Conservation (phyloP, 176 grass and related monocot species). For the Carex kokanica region DNA sequence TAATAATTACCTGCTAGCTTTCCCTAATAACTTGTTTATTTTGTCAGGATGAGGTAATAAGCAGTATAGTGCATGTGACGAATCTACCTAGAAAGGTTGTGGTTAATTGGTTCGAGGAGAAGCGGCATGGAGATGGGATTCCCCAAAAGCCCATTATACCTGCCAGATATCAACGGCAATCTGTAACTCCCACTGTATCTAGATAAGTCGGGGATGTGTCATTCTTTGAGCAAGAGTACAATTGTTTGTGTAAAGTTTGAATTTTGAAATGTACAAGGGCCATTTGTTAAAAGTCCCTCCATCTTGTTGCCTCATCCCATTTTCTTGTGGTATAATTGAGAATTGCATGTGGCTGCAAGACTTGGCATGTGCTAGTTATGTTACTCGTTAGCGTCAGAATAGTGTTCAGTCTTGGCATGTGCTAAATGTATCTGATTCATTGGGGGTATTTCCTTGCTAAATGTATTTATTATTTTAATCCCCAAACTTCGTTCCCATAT, state of each 20-base stretch:
- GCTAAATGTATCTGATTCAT: background rate
- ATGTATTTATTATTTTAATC: background rate
- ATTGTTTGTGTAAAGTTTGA: background rate
- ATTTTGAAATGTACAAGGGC: slow-evolving; percentile 13
- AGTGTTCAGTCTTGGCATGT: background rate
- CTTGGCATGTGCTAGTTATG: background rate
- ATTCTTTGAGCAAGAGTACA: background rate
- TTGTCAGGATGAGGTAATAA: slow-evolving; percentile 75
- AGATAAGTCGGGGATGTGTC: slow-evolving; percentile 33
- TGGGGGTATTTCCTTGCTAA: background rate
- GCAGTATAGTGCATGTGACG: slow-evolving; percentile 87
- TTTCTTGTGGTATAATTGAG: background rate
- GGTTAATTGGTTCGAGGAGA: slow-evolving; percentile 93
- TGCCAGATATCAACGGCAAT: slow-evolving; percentile 30
- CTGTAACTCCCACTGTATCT: slow-evolving; percentile 40
- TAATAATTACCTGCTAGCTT: background rate
- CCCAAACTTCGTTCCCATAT: background rate
- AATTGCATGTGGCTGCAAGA: background rate
- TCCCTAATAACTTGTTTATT: slow-evolving; percentile 27
- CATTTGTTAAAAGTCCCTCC: background rate
- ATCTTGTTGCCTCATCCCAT: background rate
- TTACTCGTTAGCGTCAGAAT: slow-evolving; percentile 12
- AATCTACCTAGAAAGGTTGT: slow-evolving; percentile 77
- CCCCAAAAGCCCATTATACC: slow-evolving; percentile 30
- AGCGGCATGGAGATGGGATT: slow-evolving; percentile 58